Conservation (phyloP, 139 green algal genomes). For the Micractinium conductrix region DNA sequence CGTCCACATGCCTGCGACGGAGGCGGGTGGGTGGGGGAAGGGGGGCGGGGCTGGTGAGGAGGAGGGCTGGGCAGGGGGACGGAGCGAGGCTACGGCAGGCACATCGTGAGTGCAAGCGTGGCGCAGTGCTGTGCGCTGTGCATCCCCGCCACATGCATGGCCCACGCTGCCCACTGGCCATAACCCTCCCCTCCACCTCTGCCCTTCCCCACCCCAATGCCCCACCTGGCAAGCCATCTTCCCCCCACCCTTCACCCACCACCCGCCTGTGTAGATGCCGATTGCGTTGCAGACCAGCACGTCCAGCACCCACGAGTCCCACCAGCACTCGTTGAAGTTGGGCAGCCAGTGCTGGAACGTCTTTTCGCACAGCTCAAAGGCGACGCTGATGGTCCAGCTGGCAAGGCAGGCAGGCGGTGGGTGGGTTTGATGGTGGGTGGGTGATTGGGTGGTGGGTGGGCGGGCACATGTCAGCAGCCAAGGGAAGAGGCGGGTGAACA, state of each 20-base stretch:
- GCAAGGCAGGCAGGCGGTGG: neutral
- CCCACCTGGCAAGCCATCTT: neutral
- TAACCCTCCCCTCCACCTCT: neutral
- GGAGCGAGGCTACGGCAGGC: neutral
- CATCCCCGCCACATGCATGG: neutral
- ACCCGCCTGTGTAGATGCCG: constrained; percentile 61
- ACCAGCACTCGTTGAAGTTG: constrained; percentile 99
- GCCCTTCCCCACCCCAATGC: neutral
- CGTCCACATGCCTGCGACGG: constrained; percentile 71
- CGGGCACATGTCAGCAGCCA: no score
- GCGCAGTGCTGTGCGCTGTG: neutral
- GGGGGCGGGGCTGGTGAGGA: no score
- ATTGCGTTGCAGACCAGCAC: constrained; percentile 86
- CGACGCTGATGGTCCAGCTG: constrained; percentile 50
- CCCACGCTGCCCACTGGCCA: neutral
- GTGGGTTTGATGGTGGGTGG: neutral
- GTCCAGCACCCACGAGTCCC: constrained; percentile 94
- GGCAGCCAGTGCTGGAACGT: constrained; percentile 88
- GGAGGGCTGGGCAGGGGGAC: no score
- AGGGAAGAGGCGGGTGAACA: no score
- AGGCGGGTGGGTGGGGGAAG: no score
- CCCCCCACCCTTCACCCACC: no score
- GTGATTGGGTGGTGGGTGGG: neutral
- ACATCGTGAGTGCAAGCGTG: neutral
- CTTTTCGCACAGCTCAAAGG: constrained; percentile 73